Percentiles rank a stretch among this genome's conserved stretches.
These are phyloP conservation scores for Helotiales sp. DNA, from an alignment of 2,329 filamentous ascomycete genomes.

Conservation along the genomic window DNA sequence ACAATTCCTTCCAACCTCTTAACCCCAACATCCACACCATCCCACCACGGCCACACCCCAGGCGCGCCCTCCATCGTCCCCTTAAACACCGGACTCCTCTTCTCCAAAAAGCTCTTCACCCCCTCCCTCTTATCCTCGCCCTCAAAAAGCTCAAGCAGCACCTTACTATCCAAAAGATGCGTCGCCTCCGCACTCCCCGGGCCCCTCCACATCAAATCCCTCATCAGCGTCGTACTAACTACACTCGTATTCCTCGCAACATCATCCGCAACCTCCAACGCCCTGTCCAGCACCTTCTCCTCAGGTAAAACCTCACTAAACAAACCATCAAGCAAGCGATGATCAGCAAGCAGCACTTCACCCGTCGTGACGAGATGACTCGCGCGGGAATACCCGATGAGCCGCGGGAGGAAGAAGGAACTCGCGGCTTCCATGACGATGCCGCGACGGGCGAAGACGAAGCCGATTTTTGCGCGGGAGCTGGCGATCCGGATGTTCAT, in stretches of 20 bases:
- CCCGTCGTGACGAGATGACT: constrained; percentile 72
- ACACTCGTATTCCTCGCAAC: constrained; percentile 69
- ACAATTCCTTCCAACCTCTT: constrained; percentile 32
- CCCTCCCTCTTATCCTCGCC: constrained; percentile 63
- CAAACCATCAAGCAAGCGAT: constrained; percentile 60
- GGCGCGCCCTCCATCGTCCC: constrained; percentile 62
- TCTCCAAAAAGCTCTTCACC: constrained; percentile 63
- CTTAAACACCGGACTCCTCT: constrained; percentile 60
- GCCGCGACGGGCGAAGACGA: constrained; percentile 74
- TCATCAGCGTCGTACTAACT: constrained; percentile 69
- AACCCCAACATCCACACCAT: constrained; percentile 50
- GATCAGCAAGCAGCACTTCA: constrained; percentile 57
- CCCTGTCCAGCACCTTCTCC: constrained; percentile 65
- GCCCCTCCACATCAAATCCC: constrained; percentile 70
- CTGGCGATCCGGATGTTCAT: constrained; percentile 59
- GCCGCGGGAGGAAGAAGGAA: constrained; percentile 72
- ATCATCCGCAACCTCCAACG: constrained; percentile 69
- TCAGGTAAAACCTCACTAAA: constrained; percentile 70
- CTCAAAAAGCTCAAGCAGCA: constrained; percentile 66
- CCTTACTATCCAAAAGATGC: constrained; percentile 69
- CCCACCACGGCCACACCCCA: constrained; percentile 64
- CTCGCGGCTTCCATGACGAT: constrained; percentile 75
- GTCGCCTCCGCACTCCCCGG: constrained; percentile 67
- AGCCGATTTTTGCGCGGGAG: constrained; percentile 68
- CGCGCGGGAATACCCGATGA: constrained; percentile 68